Evolutionary conservation across 2,329 filamentous ascomycete genomes (phyloP).

Genomic region (Aspergillus floridensis): DNA sequence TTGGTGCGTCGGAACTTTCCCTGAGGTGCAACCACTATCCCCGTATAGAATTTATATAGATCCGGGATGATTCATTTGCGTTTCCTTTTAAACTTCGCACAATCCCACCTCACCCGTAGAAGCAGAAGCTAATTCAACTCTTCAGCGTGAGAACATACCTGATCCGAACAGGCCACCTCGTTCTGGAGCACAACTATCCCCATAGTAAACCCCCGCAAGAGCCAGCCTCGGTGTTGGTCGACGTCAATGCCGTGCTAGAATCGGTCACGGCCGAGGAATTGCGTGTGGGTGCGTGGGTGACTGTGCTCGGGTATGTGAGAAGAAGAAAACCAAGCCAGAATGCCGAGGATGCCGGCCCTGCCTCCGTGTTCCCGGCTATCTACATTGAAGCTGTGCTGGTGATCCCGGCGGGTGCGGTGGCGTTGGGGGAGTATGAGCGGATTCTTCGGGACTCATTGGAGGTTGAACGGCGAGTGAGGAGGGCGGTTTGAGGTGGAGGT

Average conservation of each 20-base stretch:
- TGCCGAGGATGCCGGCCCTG: background rate
- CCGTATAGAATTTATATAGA: too few species aligned
- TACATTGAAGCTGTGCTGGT: constrained; percentile 71
- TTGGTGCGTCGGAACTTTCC: constrained; percentile 61
- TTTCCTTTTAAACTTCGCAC: too few species aligned
- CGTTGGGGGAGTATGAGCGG: constrained; percentile 68
- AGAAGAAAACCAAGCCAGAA: constrained; percentile 9
- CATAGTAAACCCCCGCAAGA: constrained; percentile 29
- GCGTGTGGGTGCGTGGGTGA: constrained; percentile 79
- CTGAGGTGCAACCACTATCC: too few species aligned
- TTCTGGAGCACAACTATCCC: constrained; percentile 65
- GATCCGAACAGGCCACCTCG: constrained; percentile 58
- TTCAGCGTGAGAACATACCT: constrained; percentile 61
- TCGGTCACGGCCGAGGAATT: constrained; percentile 62
- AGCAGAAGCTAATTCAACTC: background rate
- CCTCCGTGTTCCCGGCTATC: constrained; percentile 30
- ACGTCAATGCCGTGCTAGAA: constrained; percentile 69
- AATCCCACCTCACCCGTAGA: background rate
- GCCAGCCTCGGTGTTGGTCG: constrained; percentile 57
- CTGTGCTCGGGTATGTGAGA: constrained; percentile 75
- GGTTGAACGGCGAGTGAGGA: constrained; percentile 30
- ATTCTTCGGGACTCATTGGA: constrained; percentile 47
- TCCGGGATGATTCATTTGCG: too few species aligned
- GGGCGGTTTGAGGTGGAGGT: constrained; percentile 2
- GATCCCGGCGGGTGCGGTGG: constrained; percentile 72